Base-by-base conservation (phyloP, 179 eudicot species). In the Silene coronaria region DNA sequence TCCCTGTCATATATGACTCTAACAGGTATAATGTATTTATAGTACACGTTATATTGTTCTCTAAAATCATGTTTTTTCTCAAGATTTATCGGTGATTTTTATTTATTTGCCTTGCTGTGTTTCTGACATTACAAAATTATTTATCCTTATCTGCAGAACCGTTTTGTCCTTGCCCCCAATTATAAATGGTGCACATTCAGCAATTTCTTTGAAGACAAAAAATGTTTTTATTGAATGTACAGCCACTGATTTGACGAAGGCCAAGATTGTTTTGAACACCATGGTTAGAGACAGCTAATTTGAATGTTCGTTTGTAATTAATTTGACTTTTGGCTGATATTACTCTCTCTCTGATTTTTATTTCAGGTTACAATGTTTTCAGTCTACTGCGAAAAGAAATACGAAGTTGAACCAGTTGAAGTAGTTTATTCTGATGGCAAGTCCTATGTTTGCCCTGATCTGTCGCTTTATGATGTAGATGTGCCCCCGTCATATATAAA, bases 171-270 rank as follows among this genome's bases (percentile, higher is more conserved):
- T 95, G 78, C 99, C 99, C 58, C 99, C 99, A 19, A 93, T 95
- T 61, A 95, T 95, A 57, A 95, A 95, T 76, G 90, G 99, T 78
- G 90, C 96, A 59, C 97, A 92, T 86, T 95, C 99, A 30, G 97
- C 99, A 34, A 95, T 95, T 76, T 73, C 86, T 60, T 74, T 95
- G 80, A 85, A 89, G 87, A 95, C 99, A 71, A 91, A 84, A 85
- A 93, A 95, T 83, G 89, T 95, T 45, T 93, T 95, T 71, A 95
- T 95, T 66, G 99, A 95, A 81, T 92, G 97, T 79, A 95, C 99
- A 64, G 99, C 97, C 80, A 95, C 97, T 30, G 99, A 95, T 86
- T 83, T 92, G 85, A 93, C 97, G 3, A 95, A 91, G 82, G 99
- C 97, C 77, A 91, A 89, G 19, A 88, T 91, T 84, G 99, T 95